These are phyloP conservation scores for Coix lacrymajobi DNA, from an alignment of 176 grass and related monocot species.

Conservation along the genomic window DNA sequence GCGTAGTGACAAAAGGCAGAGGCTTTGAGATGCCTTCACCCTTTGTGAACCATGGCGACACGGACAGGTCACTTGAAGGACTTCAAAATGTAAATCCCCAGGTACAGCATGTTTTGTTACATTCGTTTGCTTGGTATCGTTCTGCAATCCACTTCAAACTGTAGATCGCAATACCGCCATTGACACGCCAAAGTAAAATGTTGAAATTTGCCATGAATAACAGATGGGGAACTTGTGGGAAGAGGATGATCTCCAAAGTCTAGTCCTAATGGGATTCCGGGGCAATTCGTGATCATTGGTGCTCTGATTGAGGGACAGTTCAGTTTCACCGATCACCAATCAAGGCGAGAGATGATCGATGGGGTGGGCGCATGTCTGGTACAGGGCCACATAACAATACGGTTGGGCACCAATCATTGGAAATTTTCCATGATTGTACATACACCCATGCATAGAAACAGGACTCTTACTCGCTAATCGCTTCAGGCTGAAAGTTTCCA, in stretches of 20 bases:
- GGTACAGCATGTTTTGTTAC: constrained; percentile 15
- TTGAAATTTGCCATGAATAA: neutral
- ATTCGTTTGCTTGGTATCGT: neutral
- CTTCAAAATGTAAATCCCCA: constrained; percentile 23
- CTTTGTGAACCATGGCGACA: constrained; percentile 13
- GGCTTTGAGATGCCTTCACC: neutral
- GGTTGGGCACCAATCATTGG: constrained; percentile 24
- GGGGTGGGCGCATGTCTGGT: neutral
- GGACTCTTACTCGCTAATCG: neutral
- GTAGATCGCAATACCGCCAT: neutral
- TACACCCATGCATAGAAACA: neutral
- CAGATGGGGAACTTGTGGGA: constrained; percentile 58
- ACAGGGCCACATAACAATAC: constrained; percentile 21
- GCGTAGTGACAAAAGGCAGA: neutral
- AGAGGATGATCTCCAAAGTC: constrained; percentile 66
- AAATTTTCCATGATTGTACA: constrained; percentile 26
- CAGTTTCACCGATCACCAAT: neutral
- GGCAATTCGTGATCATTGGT: constrained; percentile 10
- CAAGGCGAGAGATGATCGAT: neutral
- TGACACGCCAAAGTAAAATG: neutral
- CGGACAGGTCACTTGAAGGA: constrained; percentile 17
- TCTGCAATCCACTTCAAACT: neutral
- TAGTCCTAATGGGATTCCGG: constrained; percentile 70
- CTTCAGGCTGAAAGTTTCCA: neutral
- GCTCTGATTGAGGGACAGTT: neutral